Evolutionary conservation across 805 yeast species (phyloP).

Genomic region (Saccharomyces jurei): DNA sequence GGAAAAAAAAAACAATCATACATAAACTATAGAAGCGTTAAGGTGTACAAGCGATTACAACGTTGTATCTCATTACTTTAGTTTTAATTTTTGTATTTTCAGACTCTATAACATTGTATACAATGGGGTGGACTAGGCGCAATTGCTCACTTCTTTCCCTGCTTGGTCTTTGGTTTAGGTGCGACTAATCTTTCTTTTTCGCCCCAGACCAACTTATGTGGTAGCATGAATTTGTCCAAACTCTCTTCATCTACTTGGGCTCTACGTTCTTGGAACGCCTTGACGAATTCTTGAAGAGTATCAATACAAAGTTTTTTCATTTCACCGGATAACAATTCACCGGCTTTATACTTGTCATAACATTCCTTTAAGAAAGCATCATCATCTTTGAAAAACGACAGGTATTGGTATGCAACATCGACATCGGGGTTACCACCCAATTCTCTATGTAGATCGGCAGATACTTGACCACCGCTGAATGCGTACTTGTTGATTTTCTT

Average conservation of each 20-base stretch:
- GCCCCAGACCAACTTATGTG: constrained; percentile 75
- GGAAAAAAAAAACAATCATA: not conserved
- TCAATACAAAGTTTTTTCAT: constrained; percentile 82
- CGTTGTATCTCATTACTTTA: not conserved
- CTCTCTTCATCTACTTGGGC: constrained; percentile 51
- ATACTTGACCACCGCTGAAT: constrained; percentile 85
- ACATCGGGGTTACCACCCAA: constrained; percentile 91
- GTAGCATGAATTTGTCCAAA: constrained; percentile 67
- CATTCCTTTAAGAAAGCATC: constrained; percentile 64
- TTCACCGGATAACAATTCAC: constrained; percentile 86
- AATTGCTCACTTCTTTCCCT: constrained; percentile 17
- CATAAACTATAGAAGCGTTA: not conserved
- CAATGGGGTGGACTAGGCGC: not conserved
- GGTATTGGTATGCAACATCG: constrained; percentile 90
- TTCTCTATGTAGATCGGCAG: constrained; percentile 83
- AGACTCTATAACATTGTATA: not conserved
- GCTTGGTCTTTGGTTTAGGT: constrained; percentile 46
- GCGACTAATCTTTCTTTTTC: constrained; percentile 65
- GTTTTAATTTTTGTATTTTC: not conserved
- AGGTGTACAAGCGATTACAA: not conserved
- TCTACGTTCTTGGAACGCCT: constrained; percentile 75
- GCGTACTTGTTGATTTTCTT: constrained; percentile 95
- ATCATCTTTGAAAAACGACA: constrained; percentile 83
- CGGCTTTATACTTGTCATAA: constrained; percentile 60
- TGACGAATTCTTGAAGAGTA: constrained; percentile 70